A percentile compares a stretch with the other conserved stretches of the same genome.
Conservation (phyloP, 768 basidiomycete genomes). For the Termitomyces sp. region DNA sequence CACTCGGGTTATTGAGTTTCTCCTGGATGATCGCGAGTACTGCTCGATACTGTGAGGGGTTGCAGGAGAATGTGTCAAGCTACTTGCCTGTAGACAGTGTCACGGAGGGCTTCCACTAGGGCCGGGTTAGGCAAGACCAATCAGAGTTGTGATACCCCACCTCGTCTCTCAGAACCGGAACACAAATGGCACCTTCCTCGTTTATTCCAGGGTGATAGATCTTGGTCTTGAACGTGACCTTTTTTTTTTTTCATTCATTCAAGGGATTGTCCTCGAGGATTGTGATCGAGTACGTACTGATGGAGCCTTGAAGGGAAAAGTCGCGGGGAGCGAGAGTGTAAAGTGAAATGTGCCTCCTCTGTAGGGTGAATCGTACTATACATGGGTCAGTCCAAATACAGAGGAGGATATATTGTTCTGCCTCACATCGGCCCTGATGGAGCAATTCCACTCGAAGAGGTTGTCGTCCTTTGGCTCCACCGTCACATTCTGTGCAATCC, state of each 20-base stretch:
- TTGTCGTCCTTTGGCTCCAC: slow-evolving; percentile 69
- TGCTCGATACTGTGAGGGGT: slow-evolving; percentile 21
- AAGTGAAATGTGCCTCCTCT: slow-evolving; percentile 79
- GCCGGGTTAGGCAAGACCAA: background rate
- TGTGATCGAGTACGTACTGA: slow-evolving; percentile 37
- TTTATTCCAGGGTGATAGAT: slow-evolving; percentile 92
- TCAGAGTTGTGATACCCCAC: slow-evolving; percentile 35
- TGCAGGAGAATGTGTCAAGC: background rate
- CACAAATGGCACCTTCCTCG: slow-evolving; percentile 83
- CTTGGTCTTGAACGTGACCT: slow-evolving; percentile 71
- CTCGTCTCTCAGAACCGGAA: slow-evolving; percentile 81
- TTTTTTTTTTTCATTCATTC: too few species aligned
- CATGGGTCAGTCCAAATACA: slow-evolving; percentile 6
- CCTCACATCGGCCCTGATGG: slow-evolving; percentile 69
- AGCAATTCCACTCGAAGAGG: slow-evolving; percentile 73
- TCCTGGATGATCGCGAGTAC: slow-evolving; percentile 77
- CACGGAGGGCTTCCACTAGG: slow-evolving; percentile 85
- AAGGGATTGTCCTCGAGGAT: slow-evolving; percentile 5
- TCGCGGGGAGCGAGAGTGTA: slow-evolving; percentile 65
- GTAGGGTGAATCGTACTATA: slow-evolving; percentile 76
- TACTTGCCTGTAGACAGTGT: slow-evolving; percentile 63
- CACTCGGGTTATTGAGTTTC: slow-evolving; percentile 83
- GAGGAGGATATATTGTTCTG: slow-evolving; percentile 2
- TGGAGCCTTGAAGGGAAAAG: slow-evolving; percentile 87
- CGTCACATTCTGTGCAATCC: slow-evolving; percentile 48